Evolutionary conservation across 495 filamentous ascomycete species (phyloP), one percentile per base, ranked within the genome.

Genomic region (Podospora fimiseda): DNA sequence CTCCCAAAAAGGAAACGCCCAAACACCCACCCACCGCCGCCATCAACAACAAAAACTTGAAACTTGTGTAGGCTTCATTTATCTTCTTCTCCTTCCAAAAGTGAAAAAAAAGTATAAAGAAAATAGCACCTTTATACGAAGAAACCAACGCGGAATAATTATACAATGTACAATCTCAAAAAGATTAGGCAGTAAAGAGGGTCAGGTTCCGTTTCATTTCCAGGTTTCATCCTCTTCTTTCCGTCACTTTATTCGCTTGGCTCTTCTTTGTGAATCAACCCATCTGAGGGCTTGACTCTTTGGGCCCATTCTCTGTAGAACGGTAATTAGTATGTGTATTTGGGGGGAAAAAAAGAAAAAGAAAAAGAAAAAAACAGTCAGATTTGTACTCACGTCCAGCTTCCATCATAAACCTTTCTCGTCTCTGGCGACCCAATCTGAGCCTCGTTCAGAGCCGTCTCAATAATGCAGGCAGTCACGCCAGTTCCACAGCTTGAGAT

Each of bases 311-410:
- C 85, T 22, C 83, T 87, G 55, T n/a, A 23, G 19, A 27, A 9
- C 30, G 54, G n/a, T 9, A 21, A 19, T 65, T 49, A 66, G 59
- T 27, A 43, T 2, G 6, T 19, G 3, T 1, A 11, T 45, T 16
- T 7, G 19, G 14, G 24, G 20, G 9, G n/a, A 6, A n/a, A n/a
- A n/a, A n/a, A n/a, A n/a, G n/a, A n/a, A n/a, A n/a, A n/a, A n/a
- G n/a, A n/a, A n/a, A n/a, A n/a, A n/a, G n/a, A n/a, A n/a, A n/a
- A n/a, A n/a, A n/a, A n/a, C n/a, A n/a, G n/a, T n/a, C n/a, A n/a
- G n/a, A n/a, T n/a, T n/a, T n/a, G n/a, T n/a, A 89, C 89, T 86
- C 67, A 94, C 87, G 92, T 96, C 93, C 93, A 97, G 61, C 90
- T 95, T 14, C 93, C 93, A 76, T 97, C 93, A 65, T 98, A 98